Evolutionary conservation across 23 red algal genomes (phyloP).

Genomic region (Porphyridium purpureum): DNA sequence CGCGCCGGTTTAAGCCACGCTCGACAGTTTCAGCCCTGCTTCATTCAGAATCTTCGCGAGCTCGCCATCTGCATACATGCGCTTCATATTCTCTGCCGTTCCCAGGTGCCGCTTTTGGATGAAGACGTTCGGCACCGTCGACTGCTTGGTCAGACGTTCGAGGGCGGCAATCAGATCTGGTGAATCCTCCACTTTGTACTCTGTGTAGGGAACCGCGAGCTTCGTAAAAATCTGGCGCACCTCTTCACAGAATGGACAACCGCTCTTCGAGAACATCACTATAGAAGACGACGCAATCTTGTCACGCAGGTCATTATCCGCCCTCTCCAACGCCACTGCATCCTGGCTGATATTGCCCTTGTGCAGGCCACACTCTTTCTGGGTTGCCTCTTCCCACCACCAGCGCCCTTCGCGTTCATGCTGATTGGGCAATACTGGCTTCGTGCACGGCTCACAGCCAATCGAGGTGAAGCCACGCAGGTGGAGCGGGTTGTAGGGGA

Average conservation of each 20-base stretch:
- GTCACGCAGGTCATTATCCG: slow-evolving; percentile 43
- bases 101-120: slow-evolving; percentile 72
- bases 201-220: slow-evolving; percentile 39
- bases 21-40: too few species aligned
- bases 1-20: too few species aligned
- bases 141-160: slow-evolving; percentile 48
- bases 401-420: slow-evolving; percentile 98
- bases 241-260: slow-evolving; percentile 75
- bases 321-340: slow-evolving; percentile 17
- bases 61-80: slow-evolving; percentile 32
- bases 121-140: slow-evolving; percentile 84
- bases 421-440: slow-evolving; percentile 79
- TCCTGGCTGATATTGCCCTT: slow-evolving; percentile 77
- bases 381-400: slow-evolving; percentile 98
- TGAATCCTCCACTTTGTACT: slow-evolving; percentile 33
- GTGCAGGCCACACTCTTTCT: slow-evolving; percentile 98
- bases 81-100: slow-evolving; percentile 65
- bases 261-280: slow-evolving; percentile 74
- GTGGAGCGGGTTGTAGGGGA: slow-evolving; percentile 95
- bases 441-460: slow-evolving; percentile 93
- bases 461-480: slow-evolving; percentile 60
- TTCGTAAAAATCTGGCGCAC: slow-evolving; percentile 49
- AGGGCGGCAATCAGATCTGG: slow-evolving; percentile 59
- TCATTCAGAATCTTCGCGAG: slow-evolving; percentile 52
- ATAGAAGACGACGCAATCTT: slow-evolving; percentile 30